A percentile compares a stretch with the other conserved stretches of the same genome.
Conservation (phyloP, 2,329 filamentous ascomycete genomes). For the Capronia coronata region DNA sequence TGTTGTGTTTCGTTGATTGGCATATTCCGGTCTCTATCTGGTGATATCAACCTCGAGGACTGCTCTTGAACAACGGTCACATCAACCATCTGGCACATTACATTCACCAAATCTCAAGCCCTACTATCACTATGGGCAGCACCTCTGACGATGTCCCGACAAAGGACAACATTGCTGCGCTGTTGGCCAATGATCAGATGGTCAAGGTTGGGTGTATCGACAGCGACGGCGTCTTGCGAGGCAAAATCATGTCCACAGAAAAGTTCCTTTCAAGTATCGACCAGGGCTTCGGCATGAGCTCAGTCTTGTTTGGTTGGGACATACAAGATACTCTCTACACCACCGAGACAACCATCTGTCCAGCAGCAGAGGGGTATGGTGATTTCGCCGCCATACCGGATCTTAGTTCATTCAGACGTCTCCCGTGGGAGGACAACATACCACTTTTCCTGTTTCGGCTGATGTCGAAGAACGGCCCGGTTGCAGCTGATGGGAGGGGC, state of each 20-base stretch:
- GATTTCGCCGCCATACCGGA: conserved; percentile 7
- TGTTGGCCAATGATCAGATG: too few relatives aligned
- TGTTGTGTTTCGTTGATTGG: too few relatives aligned
- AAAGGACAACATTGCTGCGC: too few relatives aligned
- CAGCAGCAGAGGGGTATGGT: conserved; percentile 1
- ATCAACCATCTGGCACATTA: too few relatives aligned
- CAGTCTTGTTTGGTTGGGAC: conserved; percentile 6
- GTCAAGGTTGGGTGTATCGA: conserved; percentile 7
- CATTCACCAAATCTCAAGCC: too few relatives aligned
- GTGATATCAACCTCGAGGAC: too few relatives aligned
- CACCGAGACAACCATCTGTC: background rate
- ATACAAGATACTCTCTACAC: conserved; percentile 9
- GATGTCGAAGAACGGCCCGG: background rate
- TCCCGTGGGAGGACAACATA: conserved; percentile 9
- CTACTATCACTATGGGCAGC: too few relatives aligned
- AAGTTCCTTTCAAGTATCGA: conserved; percentile 8
- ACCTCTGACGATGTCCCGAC: too few relatives aligned
- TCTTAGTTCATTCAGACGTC: conserved; percentile 2
- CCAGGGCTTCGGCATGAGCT: conserved; percentile 6
- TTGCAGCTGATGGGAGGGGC: conserved; percentile 3
- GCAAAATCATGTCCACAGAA: conserved; percentile 10
- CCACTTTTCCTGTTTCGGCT: conserved; percentile 7
- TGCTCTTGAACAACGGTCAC: too few relatives aligned
- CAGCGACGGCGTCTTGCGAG: conserved; percentile 5
- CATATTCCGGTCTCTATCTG: too few relatives aligned